These are phyloP conservation scores for Penicillium brevicompactum DNA, from an alignment of 2,329 filamentous ascomycete species.

Conservation along the genomic window DNA sequence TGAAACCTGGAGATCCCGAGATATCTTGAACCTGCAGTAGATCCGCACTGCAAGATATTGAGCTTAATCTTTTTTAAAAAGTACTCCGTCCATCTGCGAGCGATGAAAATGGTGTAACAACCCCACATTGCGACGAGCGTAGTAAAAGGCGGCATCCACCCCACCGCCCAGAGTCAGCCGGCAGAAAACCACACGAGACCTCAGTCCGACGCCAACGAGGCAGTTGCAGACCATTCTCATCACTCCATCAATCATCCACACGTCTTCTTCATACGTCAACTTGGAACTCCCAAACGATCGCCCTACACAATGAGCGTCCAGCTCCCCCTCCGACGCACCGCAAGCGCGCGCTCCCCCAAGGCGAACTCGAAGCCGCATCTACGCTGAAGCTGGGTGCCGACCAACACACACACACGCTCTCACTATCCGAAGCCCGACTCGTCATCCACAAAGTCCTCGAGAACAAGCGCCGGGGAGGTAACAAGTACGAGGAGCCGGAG, in stretches of 20 bases:
- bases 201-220: not conserved
- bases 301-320: slow-evolving; percentile 33
- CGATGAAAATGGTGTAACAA: not conserved
- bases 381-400: slow-evolving; percentile 91
- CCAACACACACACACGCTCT: slow-evolving; percentile 85
- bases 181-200: slow-evolving; percentile 14
- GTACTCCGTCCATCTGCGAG: no score
- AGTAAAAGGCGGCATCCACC: slow-evolving; percentile 4
- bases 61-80: no score
- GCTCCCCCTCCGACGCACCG: slow-evolving; percentile 42
- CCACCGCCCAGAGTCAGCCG: slow-evolving; percentile 27
- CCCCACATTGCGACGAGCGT: not conserved
- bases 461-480: slow-evolving; percentile 76
- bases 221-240: not conserved
- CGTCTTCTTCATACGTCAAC: not conserved
- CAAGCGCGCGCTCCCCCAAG: slow-evolving; percentile 45
- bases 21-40: no score
- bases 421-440: slow-evolving; percentile 85
- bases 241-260: not conserved
- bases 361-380: slow-evolving; percentile 81
- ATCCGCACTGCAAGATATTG: no score
- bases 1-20: not conserved
- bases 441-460: slow-evolving; percentile 88
- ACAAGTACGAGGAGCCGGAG: slow-evolving; percentile 83
- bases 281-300: not conserved